Evolutionary conservation across 768 basidiomycete genomes (phyloP), one percentile per base, ranked within the genome.

Genomic region (Harrya chromipes): DNA sequence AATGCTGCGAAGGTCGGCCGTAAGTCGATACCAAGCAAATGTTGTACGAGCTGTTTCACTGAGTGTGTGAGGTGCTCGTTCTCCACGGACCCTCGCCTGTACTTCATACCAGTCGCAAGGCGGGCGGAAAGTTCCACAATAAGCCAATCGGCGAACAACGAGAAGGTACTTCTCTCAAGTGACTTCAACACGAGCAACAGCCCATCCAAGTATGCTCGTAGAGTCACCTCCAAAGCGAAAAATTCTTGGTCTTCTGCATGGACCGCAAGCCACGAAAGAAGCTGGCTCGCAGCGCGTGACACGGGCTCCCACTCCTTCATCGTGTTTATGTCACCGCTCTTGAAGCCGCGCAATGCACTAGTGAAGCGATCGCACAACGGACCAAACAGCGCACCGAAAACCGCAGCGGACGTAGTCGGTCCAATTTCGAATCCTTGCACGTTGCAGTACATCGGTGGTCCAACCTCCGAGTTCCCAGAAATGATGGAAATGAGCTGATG

Each of bases 81-180:
- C 43, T 66, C 58, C 27, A 54, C 58, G 36, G 61, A 65, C 10
- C 66, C 66, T 43, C 54, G 55, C 40, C 64, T 54, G 46, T 58
- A 56, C 46, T 66, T 70, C 53, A 56, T 45, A 21, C 61, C 58
- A 9, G 48, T 40, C 21, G 48, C 56, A 20, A 76, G 50, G 16
- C 82, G 77, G 31, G 69, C 69, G 3, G 76, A 70, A 17, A 85
- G 47, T 58, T 87, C 86, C 27, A 90, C 70, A 4, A 73, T 58
- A 61, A 85, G 84, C 87, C 87, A 90, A 29, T 74, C 70, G n/a
- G 76, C 55, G 10, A 71, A 61, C 37, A 85, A 64, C 4, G 70
- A 70, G 19, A 77, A 68, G 4, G 57, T 50, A 3, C 56, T 64
- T 1, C 69, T 63, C 1, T 70, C 60, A 3, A 69, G 61, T 5